Base-by-base conservation (phyloP, 305 asterid genomes). In the Fraxinus ornus region DNA sequence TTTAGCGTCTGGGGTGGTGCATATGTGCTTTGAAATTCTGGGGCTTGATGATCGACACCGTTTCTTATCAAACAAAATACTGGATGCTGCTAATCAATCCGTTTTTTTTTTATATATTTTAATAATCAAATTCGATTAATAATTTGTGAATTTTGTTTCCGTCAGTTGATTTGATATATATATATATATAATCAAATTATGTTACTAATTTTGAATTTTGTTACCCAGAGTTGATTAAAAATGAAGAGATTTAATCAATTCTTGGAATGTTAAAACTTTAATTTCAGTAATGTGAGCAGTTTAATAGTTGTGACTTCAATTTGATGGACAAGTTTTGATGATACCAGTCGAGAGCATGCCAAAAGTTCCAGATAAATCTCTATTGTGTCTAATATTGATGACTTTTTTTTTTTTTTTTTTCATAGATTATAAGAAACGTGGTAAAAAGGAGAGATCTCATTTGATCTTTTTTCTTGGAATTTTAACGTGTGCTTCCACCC, bases 151-250 rank as follows among this genome's bases (percentile, higher is more conserved):
- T n/a, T 55, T 55, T 6, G 66, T 6, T 1, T 24, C 26, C 26
- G 0, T n/a, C 24, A 5, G 64, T 52, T 17, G 64, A 52, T 52
- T 52, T 52, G 24, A 52, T 52, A n/a, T n/a, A n/a, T n/a, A n/a
- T 36, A 26, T 24, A 72, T 77, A n/a, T n/a, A 17, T 52, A 57
- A 33, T 39, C 36, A 24, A 17, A 26, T 37, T 64, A 22, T 37
- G 28, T 75, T 9, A 12, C 22, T 76, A 77, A 66, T 79, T 72
- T 49, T 75, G 32, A 41, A n/a, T 13, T 24, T 19, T 78, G 79
- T 24, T 82, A 75, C 52, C 62, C 55, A 35, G 74, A 75, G 17
- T 75, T 85, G 22, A 7, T 78, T 80, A 57, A 80, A 52, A 30
- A 60, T 62, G 79, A 57, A 49, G 78, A 77, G 80, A 36, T 55